phyloP scores from a whole-genome alignment of 2,329 filamentous ascomycete genomes.

The Colletotrichum tofieldiae region DNA sequence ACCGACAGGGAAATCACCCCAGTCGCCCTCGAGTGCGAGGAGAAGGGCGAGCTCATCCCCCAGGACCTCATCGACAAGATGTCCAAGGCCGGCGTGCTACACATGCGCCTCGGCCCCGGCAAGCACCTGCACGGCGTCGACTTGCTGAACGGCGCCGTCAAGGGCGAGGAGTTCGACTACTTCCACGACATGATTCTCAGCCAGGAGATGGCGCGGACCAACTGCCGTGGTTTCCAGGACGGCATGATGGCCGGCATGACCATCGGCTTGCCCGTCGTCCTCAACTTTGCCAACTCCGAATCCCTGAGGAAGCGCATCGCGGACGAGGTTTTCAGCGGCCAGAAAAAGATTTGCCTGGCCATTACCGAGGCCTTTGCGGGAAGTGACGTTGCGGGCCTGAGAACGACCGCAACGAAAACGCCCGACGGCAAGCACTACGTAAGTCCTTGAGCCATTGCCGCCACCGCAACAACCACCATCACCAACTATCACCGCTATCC shows the following conservation, averaged over 20 bases:
- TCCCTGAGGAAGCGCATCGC: constrained; percentile 77
- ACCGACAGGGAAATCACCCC: constrained; percentile 79
- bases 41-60: constrained; percentile 79
- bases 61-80: constrained; percentile 84
- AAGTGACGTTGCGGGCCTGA: constrained; percentile 83
- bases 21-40: constrained; percentile 84
- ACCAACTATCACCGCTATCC: neutral
- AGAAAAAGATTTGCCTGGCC: constrained; percentile 91
- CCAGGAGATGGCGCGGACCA: constrained; percentile 81
- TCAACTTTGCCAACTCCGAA: constrained; percentile 82
- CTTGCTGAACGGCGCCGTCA: constrained; percentile 78
- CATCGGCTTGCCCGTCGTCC: constrained; percentile 84
- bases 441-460: constrained; percentile 55
- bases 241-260: constrained; percentile 91
- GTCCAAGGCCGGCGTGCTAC: constrained; percentile 81
- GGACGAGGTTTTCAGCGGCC: constrained; percentile 81
- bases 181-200: constrained; percentile 85
- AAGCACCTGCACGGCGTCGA: constrained; percentile 83
- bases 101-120: constrained; percentile 87
- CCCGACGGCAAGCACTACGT: constrained; percentile 81
- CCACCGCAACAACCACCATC: constrained; percentile 38
- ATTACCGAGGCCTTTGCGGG: constrained; percentile 93
- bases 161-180: constrained; percentile 88
- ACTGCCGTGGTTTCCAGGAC: constrained; percentile 86
- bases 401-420: constrained; percentile 84